Percentiles rank a stretch among this genome's conserved stretches.
phyloP scores from a whole-genome alignment of 176 grass and related monocot genomes.

The Pontederia crassipes region DNA sequence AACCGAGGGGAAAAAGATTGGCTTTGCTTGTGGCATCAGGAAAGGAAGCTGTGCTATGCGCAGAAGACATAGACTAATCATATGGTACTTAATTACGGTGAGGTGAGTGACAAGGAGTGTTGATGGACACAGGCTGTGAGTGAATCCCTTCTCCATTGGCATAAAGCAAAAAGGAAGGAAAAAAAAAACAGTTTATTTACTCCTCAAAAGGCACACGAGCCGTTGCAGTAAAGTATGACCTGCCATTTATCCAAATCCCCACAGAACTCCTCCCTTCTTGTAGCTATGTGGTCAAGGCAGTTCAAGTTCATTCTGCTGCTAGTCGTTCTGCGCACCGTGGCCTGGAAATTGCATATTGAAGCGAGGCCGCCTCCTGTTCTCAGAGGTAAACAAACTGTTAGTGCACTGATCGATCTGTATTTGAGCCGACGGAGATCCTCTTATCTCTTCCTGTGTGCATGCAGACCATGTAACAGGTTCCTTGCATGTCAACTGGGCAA shows the following conservation, averaged over 20 bases:
- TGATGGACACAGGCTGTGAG: background rate
- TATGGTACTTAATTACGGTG: background rate
- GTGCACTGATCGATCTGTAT: too few species aligned
- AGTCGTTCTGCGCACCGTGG: too few species aligned
- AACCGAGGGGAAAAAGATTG: background rate
- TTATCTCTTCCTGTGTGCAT: background rate
- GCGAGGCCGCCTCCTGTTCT: too few species aligned
- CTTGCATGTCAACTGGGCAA: background rate
- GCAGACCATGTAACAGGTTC: background rate
- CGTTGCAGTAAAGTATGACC: too few species aligned
- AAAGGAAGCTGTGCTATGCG: background rate
- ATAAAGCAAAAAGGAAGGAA: background rate
- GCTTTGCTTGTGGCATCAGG: background rate
- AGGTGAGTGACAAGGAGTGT: conserved; percentile 6
- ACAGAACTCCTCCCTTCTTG: too few species aligned
- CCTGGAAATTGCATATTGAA: too few species aligned
- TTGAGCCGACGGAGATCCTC: background rate
- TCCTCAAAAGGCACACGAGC: too few species aligned
- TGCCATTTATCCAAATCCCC: too few species aligned
- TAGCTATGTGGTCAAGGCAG: too few species aligned
- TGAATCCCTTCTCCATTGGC: background rate
- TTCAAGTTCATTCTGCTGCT: too few species aligned
- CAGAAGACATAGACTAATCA: conserved; percentile 16
- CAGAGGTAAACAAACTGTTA: too few species aligned
- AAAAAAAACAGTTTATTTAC: background rate